phyloP scores from a whole-genome alignment of 129 eudicot species.

The Scalesia atractyloides region DNA sequence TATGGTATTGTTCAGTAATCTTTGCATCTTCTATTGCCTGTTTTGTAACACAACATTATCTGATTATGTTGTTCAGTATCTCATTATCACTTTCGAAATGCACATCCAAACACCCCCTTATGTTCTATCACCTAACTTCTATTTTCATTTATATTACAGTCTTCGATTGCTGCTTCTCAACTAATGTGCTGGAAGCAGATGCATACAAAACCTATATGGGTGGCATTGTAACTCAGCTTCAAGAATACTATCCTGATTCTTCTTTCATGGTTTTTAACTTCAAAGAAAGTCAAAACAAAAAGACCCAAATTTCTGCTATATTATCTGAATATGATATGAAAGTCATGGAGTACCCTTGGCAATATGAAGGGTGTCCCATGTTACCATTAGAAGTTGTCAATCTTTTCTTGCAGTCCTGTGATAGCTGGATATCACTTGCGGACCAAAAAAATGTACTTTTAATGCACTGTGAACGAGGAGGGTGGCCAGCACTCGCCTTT shows the following conservation, averaged over 20 bases:
- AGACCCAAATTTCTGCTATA: conserved; percentile 40
- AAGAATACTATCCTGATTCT: conserved; percentile 56
- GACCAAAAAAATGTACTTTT: conserved; percentile 52
- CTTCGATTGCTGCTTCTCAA: conserved; percentile 69
- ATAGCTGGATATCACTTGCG: conserved; percentile 52
- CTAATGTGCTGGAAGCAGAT: conserved; percentile 49
- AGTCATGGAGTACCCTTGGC: conserved; percentile 64
- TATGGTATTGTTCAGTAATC: too few relatives aligned
- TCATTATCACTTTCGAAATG: not conserved
- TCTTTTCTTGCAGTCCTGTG: conserved; percentile 48
- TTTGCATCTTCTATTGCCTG: too few relatives aligned
- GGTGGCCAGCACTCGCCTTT: conserved; percentile 68
- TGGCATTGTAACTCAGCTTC: conserved; percentile 56
- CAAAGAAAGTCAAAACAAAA: conserved; percentile 41
- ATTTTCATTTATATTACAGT: conserved; percentile 36
- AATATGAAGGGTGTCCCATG: conserved; percentile 57
- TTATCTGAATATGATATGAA: conserved; percentile 52
- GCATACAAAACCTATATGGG: conserved; percentile 52
- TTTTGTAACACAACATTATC: too few relatives aligned
- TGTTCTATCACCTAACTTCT: not conserved
- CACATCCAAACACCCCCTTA: too few relatives aligned
- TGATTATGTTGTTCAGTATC: not conserved
- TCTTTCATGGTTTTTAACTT: conserved; percentile 63
- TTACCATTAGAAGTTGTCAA: conserved; percentile 56
- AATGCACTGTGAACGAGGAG: conserved; percentile 70